Conservation (phyloP, 495 filamentous ascomycete species). For the Hyaloscypha hepaticicola region DNA sequence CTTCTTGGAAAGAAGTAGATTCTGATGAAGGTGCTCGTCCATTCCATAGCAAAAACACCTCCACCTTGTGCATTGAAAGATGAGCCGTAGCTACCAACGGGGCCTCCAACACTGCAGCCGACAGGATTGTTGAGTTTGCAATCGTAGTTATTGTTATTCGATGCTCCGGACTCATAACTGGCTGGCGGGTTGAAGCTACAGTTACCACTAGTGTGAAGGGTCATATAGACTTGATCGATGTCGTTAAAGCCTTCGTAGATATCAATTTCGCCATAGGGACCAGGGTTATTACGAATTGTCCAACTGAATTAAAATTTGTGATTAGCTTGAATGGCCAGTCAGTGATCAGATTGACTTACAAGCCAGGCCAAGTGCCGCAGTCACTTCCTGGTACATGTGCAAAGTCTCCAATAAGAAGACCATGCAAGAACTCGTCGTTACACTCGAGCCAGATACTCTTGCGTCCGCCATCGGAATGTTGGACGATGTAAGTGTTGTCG, state of each 20-base stretch:
- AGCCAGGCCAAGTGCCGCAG: constrained; percentile 58
- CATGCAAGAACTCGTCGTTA: constrained; percentile 62
- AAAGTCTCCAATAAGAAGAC: constrained; percentile 71
- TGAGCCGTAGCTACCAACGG: constrained; percentile 57
- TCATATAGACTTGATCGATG: constrained; percentile 62
- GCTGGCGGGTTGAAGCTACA: constrained; percentile 52
- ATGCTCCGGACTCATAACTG: constrained; percentile 23
- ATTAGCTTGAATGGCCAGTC: background rate
- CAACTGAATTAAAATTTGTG: constrained; percentile 2
- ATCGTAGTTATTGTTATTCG: constrained; percentile 2
- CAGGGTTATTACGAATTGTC: constrained; percentile 47
- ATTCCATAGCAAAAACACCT: constrained; percentile 77
- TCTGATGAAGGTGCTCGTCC: constrained; percentile 63
- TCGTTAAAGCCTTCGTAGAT: constrained; percentile 81
- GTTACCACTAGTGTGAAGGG: constrained; percentile 66
- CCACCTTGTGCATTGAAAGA: constrained; percentile 72
- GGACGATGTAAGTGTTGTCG: constrained; percentile 44
- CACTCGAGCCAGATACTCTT: constrained; percentile 65
- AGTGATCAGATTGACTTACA: constrained; percentile 1
- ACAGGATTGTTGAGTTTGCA: constrained; percentile 54
- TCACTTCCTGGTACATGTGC: constrained; percentile 67
- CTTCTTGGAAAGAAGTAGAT: constrained; percentile 39
- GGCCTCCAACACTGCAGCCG: constrained; percentile 46
- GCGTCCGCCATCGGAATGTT: constrained; percentile 48
- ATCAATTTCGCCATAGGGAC: constrained; percentile 78